Conservation (phyloP, 2,329 filamentous ascomycete species). For the Penicillium sp. region DNA sequence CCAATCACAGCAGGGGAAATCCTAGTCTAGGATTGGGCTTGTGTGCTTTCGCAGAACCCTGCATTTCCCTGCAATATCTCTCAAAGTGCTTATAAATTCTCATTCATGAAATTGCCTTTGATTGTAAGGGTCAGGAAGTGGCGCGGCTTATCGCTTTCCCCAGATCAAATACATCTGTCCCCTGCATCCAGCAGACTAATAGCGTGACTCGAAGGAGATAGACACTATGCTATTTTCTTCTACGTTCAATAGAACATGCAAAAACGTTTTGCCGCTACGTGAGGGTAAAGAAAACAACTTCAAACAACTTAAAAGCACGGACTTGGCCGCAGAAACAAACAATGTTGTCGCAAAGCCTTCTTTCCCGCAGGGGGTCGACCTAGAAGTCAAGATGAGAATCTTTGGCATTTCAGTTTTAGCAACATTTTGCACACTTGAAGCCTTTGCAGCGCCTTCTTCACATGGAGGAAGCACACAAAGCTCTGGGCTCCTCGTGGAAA, state of each 20-base stretch:
- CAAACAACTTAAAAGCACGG: background rate
- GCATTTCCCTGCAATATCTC: background rate
- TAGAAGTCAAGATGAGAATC: background rate
- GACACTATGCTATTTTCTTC: background rate
- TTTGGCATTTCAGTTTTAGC: background rate
- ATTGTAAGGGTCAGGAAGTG: background rate
- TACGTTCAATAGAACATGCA: background rate
- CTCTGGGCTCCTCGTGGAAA: conserved; percentile 10
- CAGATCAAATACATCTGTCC: background rate
- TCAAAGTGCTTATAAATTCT: background rate
- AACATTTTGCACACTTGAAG: background rate
- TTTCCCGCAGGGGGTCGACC: no score
- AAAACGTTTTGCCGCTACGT: background rate
- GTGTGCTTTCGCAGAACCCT: background rate
- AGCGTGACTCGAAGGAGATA: background rate
- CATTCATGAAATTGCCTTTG: background rate
- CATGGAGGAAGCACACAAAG: background rate
- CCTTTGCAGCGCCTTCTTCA: conserved; percentile 10
- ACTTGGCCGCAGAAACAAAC: background rate
- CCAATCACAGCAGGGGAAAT: background rate
- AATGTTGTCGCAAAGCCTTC: background rate
- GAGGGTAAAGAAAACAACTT: background rate
- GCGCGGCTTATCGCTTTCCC: background rate
- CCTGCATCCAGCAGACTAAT: background rate
- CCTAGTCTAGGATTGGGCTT: background rate